Base-by-base conservation (phyloP, 208 protist genomes). In the Acanthamoeba sp. region DNA sequence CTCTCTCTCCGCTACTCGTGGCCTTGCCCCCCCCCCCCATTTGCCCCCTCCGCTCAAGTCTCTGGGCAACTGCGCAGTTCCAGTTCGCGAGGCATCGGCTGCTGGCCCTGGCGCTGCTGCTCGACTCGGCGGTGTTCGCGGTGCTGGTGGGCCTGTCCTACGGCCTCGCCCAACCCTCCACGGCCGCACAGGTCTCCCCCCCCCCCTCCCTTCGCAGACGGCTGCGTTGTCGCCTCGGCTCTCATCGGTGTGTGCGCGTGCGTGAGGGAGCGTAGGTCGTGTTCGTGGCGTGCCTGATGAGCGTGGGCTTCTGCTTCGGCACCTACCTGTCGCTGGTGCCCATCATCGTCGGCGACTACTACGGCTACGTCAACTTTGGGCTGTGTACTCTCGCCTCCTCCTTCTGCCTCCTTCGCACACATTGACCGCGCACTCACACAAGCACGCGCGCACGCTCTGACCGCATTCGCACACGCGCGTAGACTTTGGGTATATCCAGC, bases 291-390 rank as follows among this genome's bases (percentile, higher is more conserved):
- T 82, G 73, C 42, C 16, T 82, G 38, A n/a, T 82, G 36, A 82
- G 38, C 20, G 73, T 82, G 16, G 73, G 73, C 40, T 82, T 82
- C 38, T 82, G 73, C 73, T 82, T 82, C 27, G 73, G 73, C 12
- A 82, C 29, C 73, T 82, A 82, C n/a, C 73, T 82, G 10, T 52
- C 38, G 24, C 38, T 82, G 27, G 38, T 50, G 42, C 73, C 73
- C 20, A 82, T 82, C 34, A 82, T 82, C 42, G 73, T 82, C 3
- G 73, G 73, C 42, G 73, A 82, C 38, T 82, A 36, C 73, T 82
- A 82, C 42, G 73, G 73, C 42, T 18, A 82, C 38, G 38, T 52
- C 38, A 82, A 82, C 40, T 82, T 82, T 82, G 73, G 73, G 6
- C 7, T 82, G 12, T 82, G 42, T 48, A 48, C 42, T 10, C 6